Evolutionary conservation across 192 early-diverging fungal genomes (phyloP).

Genomic region (Umbelopsis sp.): DNA sequence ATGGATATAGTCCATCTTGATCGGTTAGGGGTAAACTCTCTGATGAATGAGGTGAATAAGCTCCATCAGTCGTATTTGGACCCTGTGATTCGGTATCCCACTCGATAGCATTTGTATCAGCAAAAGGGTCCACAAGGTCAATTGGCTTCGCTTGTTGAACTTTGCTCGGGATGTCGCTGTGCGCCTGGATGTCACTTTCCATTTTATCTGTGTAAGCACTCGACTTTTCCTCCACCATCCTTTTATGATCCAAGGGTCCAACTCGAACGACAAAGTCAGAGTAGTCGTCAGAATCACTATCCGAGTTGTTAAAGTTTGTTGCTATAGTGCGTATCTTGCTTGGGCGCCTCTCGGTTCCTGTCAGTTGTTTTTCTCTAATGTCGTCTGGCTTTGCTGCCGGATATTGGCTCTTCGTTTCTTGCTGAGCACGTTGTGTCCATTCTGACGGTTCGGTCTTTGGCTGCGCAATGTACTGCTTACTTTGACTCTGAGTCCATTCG

Average conservation of each 20-base stretch:
- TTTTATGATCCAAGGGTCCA: background rate
- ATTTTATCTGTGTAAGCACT: too few relatives aligned
- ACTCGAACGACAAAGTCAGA: slow-evolving; percentile 6
- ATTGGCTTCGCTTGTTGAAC: background rate
- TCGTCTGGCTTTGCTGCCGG: background rate
- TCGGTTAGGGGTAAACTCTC: background rate
- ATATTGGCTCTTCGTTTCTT: background rate
- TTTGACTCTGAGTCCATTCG: too few relatives aligned
- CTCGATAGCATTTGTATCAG: slow-evolving; percentile 1
- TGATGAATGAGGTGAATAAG: background rate
- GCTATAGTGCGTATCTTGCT: background rate
- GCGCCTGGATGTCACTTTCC: background rate
- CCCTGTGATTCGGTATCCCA: background rate
- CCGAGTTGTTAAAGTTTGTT: background rate
- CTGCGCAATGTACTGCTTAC: too few relatives aligned
- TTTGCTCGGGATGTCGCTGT: background rate
- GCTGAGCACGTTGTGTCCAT: background rate
- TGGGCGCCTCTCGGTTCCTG: background rate
- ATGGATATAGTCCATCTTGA: background rate
- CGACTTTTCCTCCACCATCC: background rate
- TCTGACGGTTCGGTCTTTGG: background rate
- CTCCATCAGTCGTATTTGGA: background rate
- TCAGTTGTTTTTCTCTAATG: background rate
- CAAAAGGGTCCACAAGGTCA: background rate
- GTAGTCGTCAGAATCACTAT: slow-evolving; percentile 3